Evolutionary conservation across 2,329 filamentous ascomycete genomes (phyloP).

Genomic region (Exophiala lecanii-corni): DNA sequence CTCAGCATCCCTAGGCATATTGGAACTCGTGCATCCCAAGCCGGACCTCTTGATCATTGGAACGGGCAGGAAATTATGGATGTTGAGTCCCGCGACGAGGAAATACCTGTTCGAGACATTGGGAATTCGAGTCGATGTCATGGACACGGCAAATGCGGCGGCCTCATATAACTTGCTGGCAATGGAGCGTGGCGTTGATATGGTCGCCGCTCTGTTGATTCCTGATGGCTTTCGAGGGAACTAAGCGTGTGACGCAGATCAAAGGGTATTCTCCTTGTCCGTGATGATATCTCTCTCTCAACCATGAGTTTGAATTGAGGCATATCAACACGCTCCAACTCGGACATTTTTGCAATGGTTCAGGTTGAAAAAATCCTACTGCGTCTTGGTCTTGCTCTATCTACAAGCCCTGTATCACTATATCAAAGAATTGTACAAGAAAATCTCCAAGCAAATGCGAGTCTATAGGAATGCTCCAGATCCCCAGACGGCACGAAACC

Average conservation of each 20-base stretch:
- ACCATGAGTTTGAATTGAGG: too few species aligned
- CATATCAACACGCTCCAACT: too few species aligned
- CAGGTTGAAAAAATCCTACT: too few species aligned
- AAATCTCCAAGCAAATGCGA: too few species aligned
- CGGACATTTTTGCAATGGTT: too few species aligned
- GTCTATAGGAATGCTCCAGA: too few species aligned
- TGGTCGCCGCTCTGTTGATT: slow-evolving; percentile 53
- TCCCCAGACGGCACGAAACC: too few species aligned
- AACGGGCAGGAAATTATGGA: slow-evolving; percentile 68
- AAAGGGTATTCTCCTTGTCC: too few species aligned
- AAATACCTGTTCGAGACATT: slow-evolving; percentile 60
- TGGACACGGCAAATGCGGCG: slow-evolving; percentile 90
- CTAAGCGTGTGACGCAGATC: too few species aligned
- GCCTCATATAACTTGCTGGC: slow-evolving; percentile 92
- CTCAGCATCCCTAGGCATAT: slow-evolving; percentile 10
- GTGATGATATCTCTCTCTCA: background rate
- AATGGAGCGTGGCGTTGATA: slow-evolving; percentile 71
- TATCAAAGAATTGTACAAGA: too few species aligned
- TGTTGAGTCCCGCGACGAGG: slow-evolving; percentile 70
- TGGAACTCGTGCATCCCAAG: slow-evolving; percentile 25
- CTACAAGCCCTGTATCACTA: too few species aligned
- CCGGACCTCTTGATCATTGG: slow-evolving; percentile 86
- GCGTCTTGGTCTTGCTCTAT: too few species aligned
- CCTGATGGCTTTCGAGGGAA: slow-evolving; percentile 16
- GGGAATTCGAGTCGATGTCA: slow-evolving; percentile 79